Percentiles rank a stretch among this genome's conserved stretches.
These are phyloP conservation scores for Ogataea sp. DNA, from an alignment of 805 yeast species.

Conservation along the genomic window DNA sequence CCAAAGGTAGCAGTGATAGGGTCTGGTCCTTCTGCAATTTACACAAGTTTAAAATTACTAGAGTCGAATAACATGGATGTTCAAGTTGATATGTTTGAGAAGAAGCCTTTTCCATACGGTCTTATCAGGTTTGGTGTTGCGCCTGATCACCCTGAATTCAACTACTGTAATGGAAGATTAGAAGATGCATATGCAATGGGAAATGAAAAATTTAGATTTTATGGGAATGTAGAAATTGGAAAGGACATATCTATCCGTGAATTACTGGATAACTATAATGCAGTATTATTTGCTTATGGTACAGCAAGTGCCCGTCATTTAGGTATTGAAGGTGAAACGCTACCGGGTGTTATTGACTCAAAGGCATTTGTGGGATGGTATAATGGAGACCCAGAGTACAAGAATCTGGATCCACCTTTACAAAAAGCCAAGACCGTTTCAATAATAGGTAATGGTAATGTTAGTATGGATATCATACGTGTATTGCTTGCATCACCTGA, in stretches of 20 bases:
- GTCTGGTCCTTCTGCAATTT: conserved; percentile 95
- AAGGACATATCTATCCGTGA: conserved; percentile 43
- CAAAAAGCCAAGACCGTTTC: conserved; percentile 55
- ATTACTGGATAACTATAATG: conserved; percentile 53
- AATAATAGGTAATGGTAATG: conserved; percentile 95
- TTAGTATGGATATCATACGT: conserved; percentile 86
- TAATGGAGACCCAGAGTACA: conserved; percentile 73
- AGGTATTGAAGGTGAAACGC: conserved; percentile 50
- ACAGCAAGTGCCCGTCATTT: conserved; percentile 50
- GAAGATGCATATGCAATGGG: conserved; percentile 32
- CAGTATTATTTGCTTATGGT: conserved; percentile 79
- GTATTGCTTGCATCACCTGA: conserved; percentile 53
- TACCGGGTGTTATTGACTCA: conserved; percentile 69
- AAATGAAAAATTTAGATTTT: conserved; percentile 42
- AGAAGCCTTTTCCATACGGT: conserved; percentile 86
- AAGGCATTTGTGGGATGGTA: conserved; percentile 93
- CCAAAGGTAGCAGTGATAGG: conserved; percentile 72
- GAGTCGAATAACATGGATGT: conserved; percentile 20
- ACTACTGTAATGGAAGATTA: conserved; percentile 73
- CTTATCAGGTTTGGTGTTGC: conserved; percentile 94
- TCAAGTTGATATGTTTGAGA: conserved; percentile 72
- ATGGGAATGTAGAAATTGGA: conserved; percentile 71
- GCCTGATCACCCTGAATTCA: conserved; percentile 97
- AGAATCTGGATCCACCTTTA: conserved; percentile 47
- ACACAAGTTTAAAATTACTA: conserved; percentile 70